These are phyloP conservation scores for Mycosarcoma mackinlayi DNA, from an alignment of 1,284 basidiomycete genomes.

Conservation along the genomic window DNA sequence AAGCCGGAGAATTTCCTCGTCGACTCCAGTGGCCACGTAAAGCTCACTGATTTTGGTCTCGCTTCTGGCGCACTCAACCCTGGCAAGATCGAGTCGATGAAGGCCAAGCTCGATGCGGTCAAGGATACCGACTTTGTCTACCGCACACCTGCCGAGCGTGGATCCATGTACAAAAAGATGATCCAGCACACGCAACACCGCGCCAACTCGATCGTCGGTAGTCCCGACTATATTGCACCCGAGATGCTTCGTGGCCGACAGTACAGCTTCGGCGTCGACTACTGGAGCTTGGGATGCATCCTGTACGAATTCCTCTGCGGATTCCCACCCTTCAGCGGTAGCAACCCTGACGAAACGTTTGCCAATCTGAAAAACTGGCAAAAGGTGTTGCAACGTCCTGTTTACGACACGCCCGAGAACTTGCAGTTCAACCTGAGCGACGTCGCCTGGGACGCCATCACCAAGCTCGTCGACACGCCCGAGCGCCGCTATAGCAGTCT, in stretches of 20 bases:
- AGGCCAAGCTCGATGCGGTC: conserved; percentile 94
- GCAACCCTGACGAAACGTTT: conserved; percentile 97
- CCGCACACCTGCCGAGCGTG: conserved; percentile 91
- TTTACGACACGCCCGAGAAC: conserved; percentile 96
- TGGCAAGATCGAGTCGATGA: conserved; percentile 91
- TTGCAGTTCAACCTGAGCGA: conserved; percentile 96
- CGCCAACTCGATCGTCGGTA: conserved; percentile 97
- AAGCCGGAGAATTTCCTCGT: conserved; percentile 99
- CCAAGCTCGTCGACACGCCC: conserved; percentile 80
- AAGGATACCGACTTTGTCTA: conserved; percentile 92
- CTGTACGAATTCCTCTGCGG: conserved; percentile 88
- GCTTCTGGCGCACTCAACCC: conserved; percentile 97
- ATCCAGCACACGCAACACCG: conserved; percentile 86
- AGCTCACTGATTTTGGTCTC: conserved; percentile 97
- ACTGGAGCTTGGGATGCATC: conserved; percentile 98
- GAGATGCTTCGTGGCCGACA: conserved; percentile 94
- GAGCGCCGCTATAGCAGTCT: conserved; percentile 82
- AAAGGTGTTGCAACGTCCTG: conserved; percentile 84
- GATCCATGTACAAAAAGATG: conserved; percentile 92
- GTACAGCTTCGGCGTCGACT: conserved; percentile 95
- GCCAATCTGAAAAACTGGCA: conserved; percentile 99
- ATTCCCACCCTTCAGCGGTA: conserved; percentile 97
- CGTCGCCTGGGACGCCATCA: conserved; percentile 94
- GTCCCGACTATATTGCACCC: conserved; percentile 84
- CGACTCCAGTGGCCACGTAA: conserved; percentile 94